Evolutionary conservation across 208 protist genomes (phyloP), one percentile per base, ranked within the genome.

Genomic region (Crithidia thermophila): DNA sequence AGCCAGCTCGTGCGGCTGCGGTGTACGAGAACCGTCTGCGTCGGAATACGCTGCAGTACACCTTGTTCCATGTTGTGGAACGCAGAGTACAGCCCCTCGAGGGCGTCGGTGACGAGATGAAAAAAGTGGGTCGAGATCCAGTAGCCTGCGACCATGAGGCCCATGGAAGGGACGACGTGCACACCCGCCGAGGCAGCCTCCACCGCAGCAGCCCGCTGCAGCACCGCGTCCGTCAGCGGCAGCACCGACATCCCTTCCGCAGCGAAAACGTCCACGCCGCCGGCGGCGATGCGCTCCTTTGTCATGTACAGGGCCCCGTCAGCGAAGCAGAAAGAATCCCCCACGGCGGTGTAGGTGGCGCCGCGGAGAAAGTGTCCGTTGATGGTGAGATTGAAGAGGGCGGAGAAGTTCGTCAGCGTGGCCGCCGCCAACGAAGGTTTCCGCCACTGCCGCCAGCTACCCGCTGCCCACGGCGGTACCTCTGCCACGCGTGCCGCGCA

Each of bases 81-180:
- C 23, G 66, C 23, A 18, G 45, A 36, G 42, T 57, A 57, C 36
- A 79, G 46, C 34, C 37, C 68, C 59, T 73, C 72, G 10, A 79
- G 64, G 4, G 66, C 55, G 39, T 79, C 72, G 0, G 67, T 72
- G 45, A 79, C 33, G 36, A 79, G 66, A 43, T 79, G 72, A 13
- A 73, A 61, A 25, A 67, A 65, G 60, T 79, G 72, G 20, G 45
- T 79, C 10, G 72, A 50, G 46, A 67, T 68, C 57, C 67, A 79
- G 40, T 42, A 27, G 4, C 58, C 72, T 4, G 45, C 45, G 16
- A 68, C 20, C 10, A 79, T 51, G 20, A 79, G 23, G 8, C 58
- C 72, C 72, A 79, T 65, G 20, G 66, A 65, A 6, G 72, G 65
- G 33, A 79, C 60, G 20, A 73, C 52, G 27, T 43, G 55, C 56